phyloP scores from a whole-genome alignment of 805 yeast genomes.

The Debaryomyces maramus region DNA sequence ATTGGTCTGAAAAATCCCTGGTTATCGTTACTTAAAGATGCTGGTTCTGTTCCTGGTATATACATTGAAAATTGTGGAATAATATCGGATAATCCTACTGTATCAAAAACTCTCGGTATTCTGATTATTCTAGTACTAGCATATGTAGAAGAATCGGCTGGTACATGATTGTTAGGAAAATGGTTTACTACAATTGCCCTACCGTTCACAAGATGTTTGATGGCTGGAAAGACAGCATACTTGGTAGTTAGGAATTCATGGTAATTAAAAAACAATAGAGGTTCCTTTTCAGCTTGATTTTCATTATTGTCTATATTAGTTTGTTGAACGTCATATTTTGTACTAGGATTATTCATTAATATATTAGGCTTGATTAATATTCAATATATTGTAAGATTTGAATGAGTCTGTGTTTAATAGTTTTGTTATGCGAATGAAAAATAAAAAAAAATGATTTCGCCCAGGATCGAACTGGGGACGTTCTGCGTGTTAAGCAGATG shows the following conservation, averaged over 20 bases:
- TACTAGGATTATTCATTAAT: conserved; percentile 19
- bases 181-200: conserved; percentile 55
- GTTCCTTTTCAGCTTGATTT: conserved; percentile 2
- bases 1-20: conserved; percentile 28
- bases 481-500: conserved; percentile 99
- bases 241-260: conserved; percentile 54
- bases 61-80: conserved; percentile 57
- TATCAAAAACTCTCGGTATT: conserved; percentile 54
- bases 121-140: conserved; percentile 58
- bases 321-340: conserved; percentile 16
- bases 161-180: conserved; percentile 59
- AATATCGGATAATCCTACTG: conserved; percentile 27
- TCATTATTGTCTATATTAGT: not conserved
- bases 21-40: conserved; percentile 26
- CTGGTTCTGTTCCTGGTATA: conserved; percentile 65
- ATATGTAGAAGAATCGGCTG: conserved; percentile 26
- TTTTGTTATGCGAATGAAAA: too few species aligned
- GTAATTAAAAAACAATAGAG: conserved; percentile 56
- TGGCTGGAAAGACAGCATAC: conserved; percentile 17
- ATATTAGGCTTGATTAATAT: too few species aligned
- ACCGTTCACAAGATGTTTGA: conserved; percentile 16
- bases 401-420: too few species aligned
- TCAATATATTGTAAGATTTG: too few species aligned
- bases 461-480: conserved; percentile 99
- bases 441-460: conserved; percentile 77